A percentile compares a stretch with the other conserved stretches of the same genome.
These are phyloP conservation scores for Geoglossum cookeanum DNA, from an alignment of 2,329 filamentous ascomycete species.

Conservation along the genomic window DNA sequence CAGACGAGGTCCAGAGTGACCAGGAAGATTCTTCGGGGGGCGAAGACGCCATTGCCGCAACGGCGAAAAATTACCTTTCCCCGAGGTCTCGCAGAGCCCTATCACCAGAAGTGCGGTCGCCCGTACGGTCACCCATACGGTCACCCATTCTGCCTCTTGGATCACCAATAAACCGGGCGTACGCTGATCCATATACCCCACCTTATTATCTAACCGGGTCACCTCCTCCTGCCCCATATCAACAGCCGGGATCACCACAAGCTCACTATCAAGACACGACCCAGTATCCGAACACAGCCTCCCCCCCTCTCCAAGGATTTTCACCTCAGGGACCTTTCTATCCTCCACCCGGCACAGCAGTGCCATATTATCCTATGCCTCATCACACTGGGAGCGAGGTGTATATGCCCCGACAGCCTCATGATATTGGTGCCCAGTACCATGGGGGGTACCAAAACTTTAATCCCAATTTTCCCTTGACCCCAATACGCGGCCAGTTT, in stretches of 20 bases:
- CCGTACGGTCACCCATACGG: background rate
- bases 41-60: background rate
- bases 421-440: background rate
- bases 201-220: background rate
- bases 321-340: background rate
- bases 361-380: constrained; percentile 2
- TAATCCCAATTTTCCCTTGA: background rate
- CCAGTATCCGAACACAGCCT: background rate
- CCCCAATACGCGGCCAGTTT: background rate
- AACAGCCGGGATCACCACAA: background rate
- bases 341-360: background rate
- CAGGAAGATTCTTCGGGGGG: background rate
- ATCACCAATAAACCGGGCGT: background rate
- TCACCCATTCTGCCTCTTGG: background rate
- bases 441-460: background rate
- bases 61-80: constrained; percentile 1
- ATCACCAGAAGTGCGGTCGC: background rate
- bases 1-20: background rate
- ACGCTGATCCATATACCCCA: constrained; percentile 1
- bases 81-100: background rate
- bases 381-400: constrained; percentile 1
- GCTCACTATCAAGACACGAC: background rate
- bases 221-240: background rate
- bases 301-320: background rate
- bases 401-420: background rate